Evolutionary conservation across 257 asterid genomes (phyloP).

Genomic region (Solanum medicagineum): DNA sequence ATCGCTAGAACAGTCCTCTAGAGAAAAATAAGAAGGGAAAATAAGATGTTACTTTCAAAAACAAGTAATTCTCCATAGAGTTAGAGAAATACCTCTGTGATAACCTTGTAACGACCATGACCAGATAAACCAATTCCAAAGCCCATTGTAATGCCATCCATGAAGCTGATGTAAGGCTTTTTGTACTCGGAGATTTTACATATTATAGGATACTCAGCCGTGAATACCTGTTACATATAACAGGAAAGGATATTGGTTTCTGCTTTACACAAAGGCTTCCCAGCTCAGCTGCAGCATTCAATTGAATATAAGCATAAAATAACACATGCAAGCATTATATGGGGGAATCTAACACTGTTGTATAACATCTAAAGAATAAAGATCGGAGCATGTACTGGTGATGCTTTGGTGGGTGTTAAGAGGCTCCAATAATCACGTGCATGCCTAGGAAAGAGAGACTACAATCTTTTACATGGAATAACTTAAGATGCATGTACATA

Average conservation of each 20-base stretch:
- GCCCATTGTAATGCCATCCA: constrained; percentile 99
- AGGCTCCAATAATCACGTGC: background rate
- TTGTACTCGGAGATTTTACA: constrained; percentile 84
- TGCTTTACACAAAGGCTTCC: background rate
- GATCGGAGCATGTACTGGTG: background rate
- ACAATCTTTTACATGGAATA: background rate
- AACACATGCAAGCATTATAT: background rate
- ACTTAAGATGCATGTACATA: background rate
- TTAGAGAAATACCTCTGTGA: constrained; percentile 62
- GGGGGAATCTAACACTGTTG: background rate
- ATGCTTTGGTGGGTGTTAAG: background rate
- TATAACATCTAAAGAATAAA: background rate
- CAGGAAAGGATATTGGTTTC: background rate
- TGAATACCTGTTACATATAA: constrained; percentile 50
- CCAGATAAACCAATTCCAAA: constrained; percentile 96
- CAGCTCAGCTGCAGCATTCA: background rate
- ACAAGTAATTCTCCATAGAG: background rate
- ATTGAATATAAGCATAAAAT: background rate
- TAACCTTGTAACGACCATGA: constrained; percentile 82
- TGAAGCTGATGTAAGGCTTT: constrained; percentile 86
- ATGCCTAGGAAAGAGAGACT: background rate
- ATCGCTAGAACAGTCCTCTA: constrained; percentile 96
- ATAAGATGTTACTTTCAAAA: background rate
- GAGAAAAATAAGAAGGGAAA: background rate
- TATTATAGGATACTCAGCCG: constrained; percentile 89